Conservation (phyloP, 768 basidiomycete genomes). For the Rhizopogon salebrosus region DNA sequence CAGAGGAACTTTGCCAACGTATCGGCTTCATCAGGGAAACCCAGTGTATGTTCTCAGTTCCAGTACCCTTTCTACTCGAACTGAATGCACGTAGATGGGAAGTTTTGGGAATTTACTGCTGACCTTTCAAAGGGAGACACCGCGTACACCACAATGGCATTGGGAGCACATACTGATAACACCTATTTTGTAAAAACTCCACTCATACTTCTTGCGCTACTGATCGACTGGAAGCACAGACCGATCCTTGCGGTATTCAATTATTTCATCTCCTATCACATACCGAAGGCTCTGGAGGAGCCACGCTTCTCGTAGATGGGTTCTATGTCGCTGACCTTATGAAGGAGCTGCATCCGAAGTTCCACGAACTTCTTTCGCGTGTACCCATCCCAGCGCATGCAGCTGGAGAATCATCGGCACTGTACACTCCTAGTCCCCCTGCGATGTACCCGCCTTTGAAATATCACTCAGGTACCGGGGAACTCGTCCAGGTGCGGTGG, state of each 20-base stretch:
- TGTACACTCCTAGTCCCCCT: slow-evolving; percentile 55
- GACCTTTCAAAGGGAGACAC: slow-evolving; percentile 89
- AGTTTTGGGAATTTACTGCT: slow-evolving; percentile 96
- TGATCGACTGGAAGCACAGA: slow-evolving; percentile 38
- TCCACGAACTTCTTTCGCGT: slow-evolving; percentile 63
- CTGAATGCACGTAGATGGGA: slow-evolving; percentile 68
- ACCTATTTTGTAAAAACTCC: slow-evolving; percentile 41
- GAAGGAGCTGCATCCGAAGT: slow-evolving; percentile 62
- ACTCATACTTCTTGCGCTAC: slow-evolving; percentile 4
- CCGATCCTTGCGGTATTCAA: slow-evolving; percentile 93
- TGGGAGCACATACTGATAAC: slow-evolving; percentile 80
- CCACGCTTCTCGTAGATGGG: slow-evolving; percentile 91
- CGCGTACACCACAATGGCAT: slow-evolving; percentile 85
- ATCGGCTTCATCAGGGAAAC: slow-evolving; percentile 92
- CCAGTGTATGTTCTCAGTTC: slow-evolving; percentile 39
- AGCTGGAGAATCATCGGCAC: slow-evolving; percentile 62
- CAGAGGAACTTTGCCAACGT: slow-evolving; percentile 67
- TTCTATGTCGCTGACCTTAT: slow-evolving; percentile 87
- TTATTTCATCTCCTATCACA: slow-evolving; percentile 91
- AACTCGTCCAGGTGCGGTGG: slow-evolving; percentile 80
- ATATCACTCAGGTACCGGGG: slow-evolving; percentile 55
- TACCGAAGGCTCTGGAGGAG: slow-evolving; percentile 76
- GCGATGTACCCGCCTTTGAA: slow-evolving; percentile 67
- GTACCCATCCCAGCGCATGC: slow-evolving; percentile 80
- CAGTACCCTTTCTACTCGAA: background rate